These are phyloP conservation scores for Cladosporium sp. DNA, from an alignment of 2,329 filamentous ascomycete genomes.

Conservation along the genomic window DNA sequence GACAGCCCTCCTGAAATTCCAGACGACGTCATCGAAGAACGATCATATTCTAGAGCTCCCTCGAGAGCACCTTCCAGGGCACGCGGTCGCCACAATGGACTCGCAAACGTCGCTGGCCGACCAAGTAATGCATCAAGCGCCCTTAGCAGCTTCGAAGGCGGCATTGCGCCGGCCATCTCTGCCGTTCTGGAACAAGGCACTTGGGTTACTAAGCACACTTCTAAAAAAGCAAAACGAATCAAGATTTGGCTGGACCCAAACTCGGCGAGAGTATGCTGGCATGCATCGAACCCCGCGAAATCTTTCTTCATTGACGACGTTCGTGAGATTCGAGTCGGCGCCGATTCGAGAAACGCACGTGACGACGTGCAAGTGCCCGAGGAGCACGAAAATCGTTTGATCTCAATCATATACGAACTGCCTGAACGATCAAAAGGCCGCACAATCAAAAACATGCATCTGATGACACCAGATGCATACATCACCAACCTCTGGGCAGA, in stretches of 20 bases:
- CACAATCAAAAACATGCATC: constrained; percentile 76
- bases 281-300: constrained; percentile 75
- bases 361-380: constrained; percentile 76
- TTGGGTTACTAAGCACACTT: constrained; percentile 77
- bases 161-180: constrained; percentile 72
- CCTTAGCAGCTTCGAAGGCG: constrained; percentile 41
- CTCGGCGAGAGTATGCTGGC: constrained; percentile 85
- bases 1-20: constrained; percentile 60
- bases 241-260: constrained; percentile 79
- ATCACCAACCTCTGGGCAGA: constrained; percentile 78
- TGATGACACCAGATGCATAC: constrained; percentile 75
- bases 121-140: constrained; percentile 37
- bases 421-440: constrained; percentile 74
- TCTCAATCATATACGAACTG: constrained; percentile 85
- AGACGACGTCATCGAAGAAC: constrained; percentile 43
- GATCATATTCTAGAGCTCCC: constrained; percentile 22
- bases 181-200: constrained; percentile 77
- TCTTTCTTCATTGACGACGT: constrained; percentile 94
- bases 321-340: constrained; percentile 80
- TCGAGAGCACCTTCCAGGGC: constrained; percentile 26
- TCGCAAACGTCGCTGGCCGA: constrained; percentile 44
- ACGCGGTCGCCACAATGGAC: constrained; percentile 40
- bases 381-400: constrained; percentile 71
- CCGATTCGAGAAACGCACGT: constrained; percentile 84
- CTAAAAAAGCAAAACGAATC: constrained; percentile 73